Conservation (phyloP, 2,329 filamentous ascomycete genomes). For the Pestalotiopsis sp. region DNA sequence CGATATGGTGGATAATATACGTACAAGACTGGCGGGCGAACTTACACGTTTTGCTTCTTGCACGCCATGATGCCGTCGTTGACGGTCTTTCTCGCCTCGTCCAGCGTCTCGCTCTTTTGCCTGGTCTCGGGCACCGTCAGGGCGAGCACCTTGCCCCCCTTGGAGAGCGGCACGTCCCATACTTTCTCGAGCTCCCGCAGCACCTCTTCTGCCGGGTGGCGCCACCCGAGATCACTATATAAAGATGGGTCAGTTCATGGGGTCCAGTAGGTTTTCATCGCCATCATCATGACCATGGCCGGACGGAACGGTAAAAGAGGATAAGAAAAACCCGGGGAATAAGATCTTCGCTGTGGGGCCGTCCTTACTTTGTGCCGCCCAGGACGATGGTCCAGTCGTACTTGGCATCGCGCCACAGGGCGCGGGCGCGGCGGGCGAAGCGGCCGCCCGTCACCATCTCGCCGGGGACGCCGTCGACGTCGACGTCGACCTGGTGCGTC, state of each 20-base stretch:
- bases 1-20: not conserved
- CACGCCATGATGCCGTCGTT: slow-evolving; percentile 57
- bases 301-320: not conserved
- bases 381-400: slow-evolving; percentile 67
- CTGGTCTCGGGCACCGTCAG: slow-evolving; percentile 63
- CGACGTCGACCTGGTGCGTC: slow-evolving; percentile 39
- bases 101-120: slow-evolving; percentile 29
- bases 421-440: slow-evolving; percentile 33
- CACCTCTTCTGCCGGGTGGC: slow-evolving; percentile 42
- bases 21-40: slow-evolving; percentile 14
- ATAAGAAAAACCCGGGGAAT: not conserved
- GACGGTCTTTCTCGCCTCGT: slow-evolving; percentile 43
- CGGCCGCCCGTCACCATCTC: slow-evolving; percentile 46
- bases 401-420: slow-evolving; percentile 23
- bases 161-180: slow-evolving; percentile 53
- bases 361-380: slow-evolving; percentile 63
- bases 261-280: not conserved
- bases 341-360: not conserved
- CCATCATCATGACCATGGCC: not conserved
- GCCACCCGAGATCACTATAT: slow-evolving; percentile 52
- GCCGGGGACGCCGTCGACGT: slow-evolving; percentile 54
- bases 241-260: not conserved
- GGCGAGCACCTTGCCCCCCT: slow-evolving; percentile 60
- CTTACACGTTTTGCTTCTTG: slow-evolving; percentile 55
- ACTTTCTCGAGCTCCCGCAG: slow-evolving; percentile 49